Evolutionary conservation across 2,329 filamentous ascomycete species (phyloP), one percentile per base, ranked within the genome.

Genomic region (Lachnum nothofagi): DNA sequence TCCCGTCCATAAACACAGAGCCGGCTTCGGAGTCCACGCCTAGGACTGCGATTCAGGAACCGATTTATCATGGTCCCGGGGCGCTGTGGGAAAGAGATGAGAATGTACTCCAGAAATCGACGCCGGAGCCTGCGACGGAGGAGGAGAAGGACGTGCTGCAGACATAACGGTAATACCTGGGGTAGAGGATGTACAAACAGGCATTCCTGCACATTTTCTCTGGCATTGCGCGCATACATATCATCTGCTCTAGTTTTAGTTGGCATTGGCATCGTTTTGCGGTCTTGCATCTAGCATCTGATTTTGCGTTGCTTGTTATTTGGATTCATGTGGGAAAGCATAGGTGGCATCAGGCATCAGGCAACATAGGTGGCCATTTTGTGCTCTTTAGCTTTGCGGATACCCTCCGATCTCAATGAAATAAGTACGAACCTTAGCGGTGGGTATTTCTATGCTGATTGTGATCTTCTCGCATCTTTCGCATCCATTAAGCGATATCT

Each of bases 11-110:
- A 17, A 44, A 40, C 44, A 45, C 45, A 40, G 44, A 25, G 23
- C 19, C 45, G 17, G 46, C 46, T 29, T 37, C 45, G 17, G 51
- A 39, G 8, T 48, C 53, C 16, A 55, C 55, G 9, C 54, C 55
- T 22, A 40, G 52, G 45, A 52, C 54, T 7, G 57, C 60, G 5
- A 70, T 75, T 22, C 62, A 66, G 19, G 62, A 71, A 40, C 74
- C 76, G 16, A 73, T 72, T 54, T 79, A 76, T 57, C 62, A 67
- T 44, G 76, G 76, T 5, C 75, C 77, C 1, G 73, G 75, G 2
- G 63, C 69, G 10, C 61, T 67, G n/a, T 78, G 74, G 65, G 76
- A 79, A 58, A 79, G 74, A 61, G 72, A 70, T 23, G 76, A 78
- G 59, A 54, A 67, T 19, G 64, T 68, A 27, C 61, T 64, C 40